Percentiles rank a stretch among this genome's conserved stretches.
These are phyloP conservation scores for Dactylellina drechsleri DNA, from an alignment of 2,329 filamentous ascomycete genomes.

Conservation along the genomic window DNA sequence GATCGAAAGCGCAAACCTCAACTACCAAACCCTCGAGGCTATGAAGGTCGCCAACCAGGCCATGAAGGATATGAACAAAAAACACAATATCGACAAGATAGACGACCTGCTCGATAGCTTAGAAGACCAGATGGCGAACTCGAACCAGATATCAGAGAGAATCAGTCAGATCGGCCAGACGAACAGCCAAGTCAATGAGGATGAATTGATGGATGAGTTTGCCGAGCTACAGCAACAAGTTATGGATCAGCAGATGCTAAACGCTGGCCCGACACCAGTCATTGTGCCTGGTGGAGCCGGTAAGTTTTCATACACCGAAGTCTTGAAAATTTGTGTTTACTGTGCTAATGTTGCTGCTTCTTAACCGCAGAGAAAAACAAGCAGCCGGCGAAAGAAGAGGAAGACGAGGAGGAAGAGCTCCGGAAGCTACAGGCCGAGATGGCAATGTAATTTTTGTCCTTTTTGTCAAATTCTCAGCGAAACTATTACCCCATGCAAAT, in stretches of 20 bases:
- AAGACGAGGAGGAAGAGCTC: constrained; percentile 95
- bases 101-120: constrained; percentile 72
- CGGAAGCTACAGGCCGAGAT: constrained; percentile 94
- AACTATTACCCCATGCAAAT: too few relatives aligned
- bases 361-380: constrained; percentile 66
- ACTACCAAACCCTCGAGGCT: constrained; percentile 91
- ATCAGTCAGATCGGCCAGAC: constrained; percentile 74
- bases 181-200: constrained; percentile 80
- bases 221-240: constrained; percentile 89
- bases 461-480: constrained; percentile 1
- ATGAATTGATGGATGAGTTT: constrained; percentile 85
- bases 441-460: constrained; percentile 75
- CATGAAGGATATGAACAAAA: constrained; percentile 92
- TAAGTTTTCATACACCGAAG: constrained; percentile 66
- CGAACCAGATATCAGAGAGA: constrained; percentile 88
- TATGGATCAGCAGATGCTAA: constrained; percentile 90
- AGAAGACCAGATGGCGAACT: constrained; percentile 89
- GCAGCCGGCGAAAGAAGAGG: constrained; percentile 69
- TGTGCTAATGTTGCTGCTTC: constrained; percentile 51
- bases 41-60: constrained; percentile 91
- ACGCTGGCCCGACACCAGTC: constrained; percentile 55
- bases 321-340: neutral
- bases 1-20: constrained; percentile 98
- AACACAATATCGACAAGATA: constrained; percentile 91
- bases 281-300: constrained; percentile 71